Conservation (phyloP, 805 yeast genomes). For the Candida vartiovaarae region DNA sequence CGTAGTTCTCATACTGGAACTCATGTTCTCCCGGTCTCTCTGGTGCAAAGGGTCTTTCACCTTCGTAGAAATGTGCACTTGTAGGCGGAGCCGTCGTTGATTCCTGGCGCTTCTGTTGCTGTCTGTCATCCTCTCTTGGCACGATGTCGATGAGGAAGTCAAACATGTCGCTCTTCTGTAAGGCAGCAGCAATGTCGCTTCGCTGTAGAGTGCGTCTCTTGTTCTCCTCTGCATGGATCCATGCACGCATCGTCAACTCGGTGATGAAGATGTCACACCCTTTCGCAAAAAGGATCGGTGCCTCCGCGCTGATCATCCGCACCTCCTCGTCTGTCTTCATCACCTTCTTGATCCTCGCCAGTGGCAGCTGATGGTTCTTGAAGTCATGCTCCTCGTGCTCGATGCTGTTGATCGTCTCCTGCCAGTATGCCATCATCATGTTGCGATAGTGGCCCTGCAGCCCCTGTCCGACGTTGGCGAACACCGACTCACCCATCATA, state of each 20-base stretch:
- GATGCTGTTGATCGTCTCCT: constrained; percentile 83
- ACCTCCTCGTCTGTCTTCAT: constrained; percentile 98
- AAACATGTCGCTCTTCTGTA: constrained; percentile 93
- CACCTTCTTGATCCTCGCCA: constrained; percentile 93
- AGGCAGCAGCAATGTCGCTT: constrained; percentile 90
- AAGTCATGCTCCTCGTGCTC: constrained; percentile 86
- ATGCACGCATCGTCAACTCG: constrained; percentile 95
- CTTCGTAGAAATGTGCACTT: neutral
- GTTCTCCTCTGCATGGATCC: constrained; percentile 97
- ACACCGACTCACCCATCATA: constrained; percentile 51
- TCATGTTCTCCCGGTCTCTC: neutral
- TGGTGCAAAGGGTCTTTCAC: neutral
- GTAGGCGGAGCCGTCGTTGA: too few species aligned
- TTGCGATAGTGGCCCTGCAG: constrained; percentile 74
- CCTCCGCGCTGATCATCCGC: constrained; percentile 96
- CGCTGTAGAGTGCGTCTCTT: constrained; percentile 92
- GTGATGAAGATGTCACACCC: constrained; percentile 97
- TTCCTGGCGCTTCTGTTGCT: neutral
- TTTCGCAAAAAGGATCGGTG: constrained; percentile 94
- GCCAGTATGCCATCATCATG: constrained; percentile 96
- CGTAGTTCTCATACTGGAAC: neutral
- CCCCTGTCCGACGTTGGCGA: constrained; percentile 90
- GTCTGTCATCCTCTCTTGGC: constrained; percentile 69
- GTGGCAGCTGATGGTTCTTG: constrained; percentile 88
- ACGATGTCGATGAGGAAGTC: constrained; percentile 95